A percentile compares a stretch with the other conserved stretches of the same genome.
Evolutionary conservation across 2,329 filamentous ascomycete genomes (phyloP).

Genomic region (Colletotrichum zoysiae): DNA sequence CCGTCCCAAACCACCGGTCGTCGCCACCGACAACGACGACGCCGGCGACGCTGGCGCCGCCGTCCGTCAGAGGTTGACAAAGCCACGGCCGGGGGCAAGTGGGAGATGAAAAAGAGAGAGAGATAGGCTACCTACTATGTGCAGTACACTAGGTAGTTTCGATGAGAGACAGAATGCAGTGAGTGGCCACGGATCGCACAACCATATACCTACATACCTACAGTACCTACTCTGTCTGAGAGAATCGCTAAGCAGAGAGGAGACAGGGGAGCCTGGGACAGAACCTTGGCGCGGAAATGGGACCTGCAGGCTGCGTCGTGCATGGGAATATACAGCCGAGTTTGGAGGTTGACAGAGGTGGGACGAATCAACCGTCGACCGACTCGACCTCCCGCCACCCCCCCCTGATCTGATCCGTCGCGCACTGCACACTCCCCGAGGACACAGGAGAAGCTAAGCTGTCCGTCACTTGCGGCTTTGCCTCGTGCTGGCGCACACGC

Average conservation of each 20-base stretch:
- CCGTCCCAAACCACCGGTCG: neutral
- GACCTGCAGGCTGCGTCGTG: constrained; percentile 38
- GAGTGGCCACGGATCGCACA: neutral
- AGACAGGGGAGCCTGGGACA: constrained; percentile 14
- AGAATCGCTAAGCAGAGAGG: neutral
- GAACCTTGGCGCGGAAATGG: constrained; percentile 24
- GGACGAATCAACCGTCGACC: constrained; percentile 6
- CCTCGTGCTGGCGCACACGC: constrained; percentile 9
- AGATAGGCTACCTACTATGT: too few species aligned
- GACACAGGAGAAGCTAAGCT: too few species aligned
- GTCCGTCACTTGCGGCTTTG: neutral
- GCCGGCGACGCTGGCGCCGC: neutral
- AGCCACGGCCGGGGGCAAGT: neutral
- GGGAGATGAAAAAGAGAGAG: neutral
- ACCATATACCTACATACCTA: too few species aligned
- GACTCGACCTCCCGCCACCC: neutral
- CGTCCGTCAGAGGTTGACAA: neutral
- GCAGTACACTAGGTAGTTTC: too few species aligned
- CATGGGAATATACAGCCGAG: constrained; percentile 28
- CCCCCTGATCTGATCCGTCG: too few species aligned
- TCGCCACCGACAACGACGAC: neutral
- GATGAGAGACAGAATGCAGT: neutral
- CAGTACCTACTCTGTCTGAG: too few species aligned
- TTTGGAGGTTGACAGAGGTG: constrained; percentile 34
- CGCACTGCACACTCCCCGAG: too few species aligned